A percentile compares a stretch with the other conserved stretches of the same genome.
Conservation (phyloP, 805 yeast genomes). For the Cyberlindnera lachancei region DNA sequence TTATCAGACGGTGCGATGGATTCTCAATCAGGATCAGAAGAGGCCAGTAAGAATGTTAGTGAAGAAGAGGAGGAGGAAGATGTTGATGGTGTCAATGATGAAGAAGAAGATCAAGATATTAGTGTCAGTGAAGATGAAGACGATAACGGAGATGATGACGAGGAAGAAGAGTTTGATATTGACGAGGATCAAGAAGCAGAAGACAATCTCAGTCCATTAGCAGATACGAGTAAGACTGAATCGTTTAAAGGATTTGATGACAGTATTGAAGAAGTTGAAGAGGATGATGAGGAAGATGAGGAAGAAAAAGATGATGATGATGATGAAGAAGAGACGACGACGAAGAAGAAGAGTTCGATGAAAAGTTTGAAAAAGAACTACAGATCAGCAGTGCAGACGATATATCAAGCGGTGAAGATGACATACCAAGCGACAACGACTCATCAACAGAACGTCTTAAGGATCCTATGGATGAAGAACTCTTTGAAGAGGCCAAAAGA, state of each 20-base stretch:
- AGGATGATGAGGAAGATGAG: slow-evolving; percentile 1
- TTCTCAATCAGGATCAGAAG: too few species aligned
- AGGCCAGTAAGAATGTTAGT: slow-evolving; percentile 6
- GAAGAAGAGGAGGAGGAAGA: background rate
- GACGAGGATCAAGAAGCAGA: slow-evolving; percentile 3
- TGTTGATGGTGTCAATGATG: background rate
- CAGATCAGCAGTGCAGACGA: too few species aligned
- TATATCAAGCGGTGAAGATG: too few species aligned
- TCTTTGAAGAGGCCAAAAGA: too few species aligned
- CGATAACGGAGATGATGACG: slow-evolving; percentile 1
- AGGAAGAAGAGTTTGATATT: slow-evolving; percentile 1
- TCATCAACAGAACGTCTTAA: too few species aligned
- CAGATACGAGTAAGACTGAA: too few species aligned
- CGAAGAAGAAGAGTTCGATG: background rate
- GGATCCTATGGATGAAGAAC: too few species aligned
- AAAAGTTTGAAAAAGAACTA: background rate
- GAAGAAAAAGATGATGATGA: slow-evolving; percentile 1
- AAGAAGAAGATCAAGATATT: background rate
- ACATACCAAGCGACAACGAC: too few species aligned
- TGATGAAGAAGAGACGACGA: slow-evolving; percentile 1
- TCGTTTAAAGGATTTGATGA: slow-evolving; percentile 5
- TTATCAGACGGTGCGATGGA: too few species aligned
- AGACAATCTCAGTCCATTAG: background rate
- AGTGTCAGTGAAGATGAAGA: background rate
- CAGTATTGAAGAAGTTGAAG: background rate